A percentile compares a stretch with the other conserved stretches of the same genome.
phyloP scores from a whole-genome alignment of 169 alveolate species.

The Perkinsus olseni region DNA sequence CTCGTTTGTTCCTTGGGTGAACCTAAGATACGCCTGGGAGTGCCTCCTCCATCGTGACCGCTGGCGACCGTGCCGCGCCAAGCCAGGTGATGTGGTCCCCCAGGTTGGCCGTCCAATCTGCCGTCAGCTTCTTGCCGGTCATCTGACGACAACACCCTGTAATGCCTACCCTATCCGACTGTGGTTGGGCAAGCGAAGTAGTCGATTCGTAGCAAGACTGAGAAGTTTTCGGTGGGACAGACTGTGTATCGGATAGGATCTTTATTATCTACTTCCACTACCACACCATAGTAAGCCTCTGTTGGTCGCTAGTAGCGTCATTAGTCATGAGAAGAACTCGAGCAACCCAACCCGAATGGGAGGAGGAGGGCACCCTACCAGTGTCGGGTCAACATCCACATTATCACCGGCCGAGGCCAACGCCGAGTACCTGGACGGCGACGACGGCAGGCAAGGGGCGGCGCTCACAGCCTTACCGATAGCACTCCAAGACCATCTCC shows the following conservation, averaged over 20 bases:
- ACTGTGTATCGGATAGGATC: too few species aligned
- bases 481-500: background rate
- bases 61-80: background rate
- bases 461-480: background rate
- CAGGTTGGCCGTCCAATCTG: background rate
- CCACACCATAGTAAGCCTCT: too few species aligned
- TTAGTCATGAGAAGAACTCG: too few species aligned
- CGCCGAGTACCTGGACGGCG: background rate
- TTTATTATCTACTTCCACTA: too few species aligned
- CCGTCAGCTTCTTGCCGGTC: background rate
- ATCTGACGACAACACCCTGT: background rate
- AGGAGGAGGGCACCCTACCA: background rate
- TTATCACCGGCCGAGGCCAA: background rate
- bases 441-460: background rate
- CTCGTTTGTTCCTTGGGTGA: background rate
- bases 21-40: background rate
- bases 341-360: too few species aligned
- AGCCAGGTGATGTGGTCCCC: background rate
- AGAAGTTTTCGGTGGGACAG: too few species aligned
- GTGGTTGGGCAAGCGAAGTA: too few species aligned
- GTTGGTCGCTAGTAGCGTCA: too few species aligned
- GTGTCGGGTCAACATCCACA: background rate
- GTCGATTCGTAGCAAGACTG: too few species aligned
- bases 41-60: background rate
- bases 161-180: too few species aligned